These are phyloP conservation scores for Achaetomium macrosporum DNA, from an alignment of 2,329 filamentous ascomycete genomes.

Conservation along the genomic window DNA sequence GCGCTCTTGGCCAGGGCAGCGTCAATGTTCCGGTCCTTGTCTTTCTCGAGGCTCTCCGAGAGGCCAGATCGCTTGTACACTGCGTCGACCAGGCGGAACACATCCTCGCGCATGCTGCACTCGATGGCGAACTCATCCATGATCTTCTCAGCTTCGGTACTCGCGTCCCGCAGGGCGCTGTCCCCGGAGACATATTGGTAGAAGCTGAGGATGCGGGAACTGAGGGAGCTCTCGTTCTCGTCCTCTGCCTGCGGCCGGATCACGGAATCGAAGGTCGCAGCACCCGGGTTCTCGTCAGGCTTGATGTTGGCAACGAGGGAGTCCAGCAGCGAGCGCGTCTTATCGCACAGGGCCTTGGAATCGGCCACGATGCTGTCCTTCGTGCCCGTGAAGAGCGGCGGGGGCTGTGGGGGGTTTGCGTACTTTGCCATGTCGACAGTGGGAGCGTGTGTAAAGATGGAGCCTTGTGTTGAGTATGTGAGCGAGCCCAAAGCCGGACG, in stretches of 20 bases:
- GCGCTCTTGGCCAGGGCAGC: constrained; percentile 21
- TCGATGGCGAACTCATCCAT: constrained; percentile 75
- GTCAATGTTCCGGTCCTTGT: constrained; percentile 41
- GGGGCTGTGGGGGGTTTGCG: constrained; percentile 68
- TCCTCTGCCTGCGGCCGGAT: constrained; percentile 64
- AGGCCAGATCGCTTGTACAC: constrained; percentile 45
- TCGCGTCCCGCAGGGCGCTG: constrained; percentile 64
- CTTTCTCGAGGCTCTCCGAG: constrained; percentile 42
- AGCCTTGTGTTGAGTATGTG: constrained; percentile 28
- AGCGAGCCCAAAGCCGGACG: constrained; percentile 21
- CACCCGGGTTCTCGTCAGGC: constrained; percentile 42
- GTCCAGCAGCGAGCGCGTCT: constrained; percentile 59
- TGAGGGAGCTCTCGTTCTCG: constrained; percentile 58
- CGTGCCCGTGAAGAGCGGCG: constrained; percentile 71
- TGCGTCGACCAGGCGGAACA: constrained; percentile 62
- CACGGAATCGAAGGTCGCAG: constrained; percentile 50
- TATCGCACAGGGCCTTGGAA: constrained; percentile 59
- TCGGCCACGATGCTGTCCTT: constrained; percentile 61
- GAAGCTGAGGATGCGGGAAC: constrained; percentile 65
- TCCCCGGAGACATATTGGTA: constrained; percentile 73
- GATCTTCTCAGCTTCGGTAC: constrained; percentile 68
- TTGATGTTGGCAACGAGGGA: constrained; percentile 58
- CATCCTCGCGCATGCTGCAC: constrained; percentile 73
- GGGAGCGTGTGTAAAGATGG: constrained; percentile 41
- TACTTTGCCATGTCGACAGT: constrained; percentile 63